Evolutionary conservation across 805 yeast genomes (phyloP).

Genomic region (Lipomyces starkeyi): DNA sequence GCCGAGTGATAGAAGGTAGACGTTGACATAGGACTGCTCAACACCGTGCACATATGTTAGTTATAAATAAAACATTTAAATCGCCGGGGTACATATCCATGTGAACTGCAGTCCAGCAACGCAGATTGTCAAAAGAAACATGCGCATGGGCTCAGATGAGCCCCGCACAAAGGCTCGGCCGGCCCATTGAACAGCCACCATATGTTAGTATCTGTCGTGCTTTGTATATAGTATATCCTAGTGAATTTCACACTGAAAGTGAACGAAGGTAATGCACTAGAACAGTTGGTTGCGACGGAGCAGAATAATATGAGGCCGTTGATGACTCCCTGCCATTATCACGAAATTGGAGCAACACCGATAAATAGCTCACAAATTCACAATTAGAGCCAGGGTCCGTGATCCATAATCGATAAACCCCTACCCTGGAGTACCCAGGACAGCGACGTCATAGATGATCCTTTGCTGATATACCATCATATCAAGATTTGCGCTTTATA

Average conservation of each 20-base stretch:
- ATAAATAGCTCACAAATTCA: background rate
- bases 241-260: background rate
- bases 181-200: conserved; percentile 25
- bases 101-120: conserved; percentile 68
- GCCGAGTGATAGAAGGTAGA: conserved; percentile 63
- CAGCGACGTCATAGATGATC: no score
- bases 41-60: conserved; percentile 32
- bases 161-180: conserved; percentile 37
- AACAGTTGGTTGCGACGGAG: background rate
- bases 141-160: conserved; percentile 45
- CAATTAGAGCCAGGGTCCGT: background rate
- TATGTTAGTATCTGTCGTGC: background rate
- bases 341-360: background rate
- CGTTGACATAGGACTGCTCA: conserved; percentile 37
- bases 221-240: background rate
- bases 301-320: background rate
- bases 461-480: no score
- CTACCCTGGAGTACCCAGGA: background rate
- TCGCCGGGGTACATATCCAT: conserved; percentile 55
- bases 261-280: background rate
- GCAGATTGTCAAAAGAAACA: conserved; percentile 55
- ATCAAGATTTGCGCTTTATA: no score
- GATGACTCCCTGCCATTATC: background rate
- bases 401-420: background rate
- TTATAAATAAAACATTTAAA: background rate